Evolutionary conservation across 2,329 filamentous ascomycete genomes (phyloP), one percentile per base, ranked within the genome.

Genomic region (Xenosphaeropsis pyriputrescens): DNA sequence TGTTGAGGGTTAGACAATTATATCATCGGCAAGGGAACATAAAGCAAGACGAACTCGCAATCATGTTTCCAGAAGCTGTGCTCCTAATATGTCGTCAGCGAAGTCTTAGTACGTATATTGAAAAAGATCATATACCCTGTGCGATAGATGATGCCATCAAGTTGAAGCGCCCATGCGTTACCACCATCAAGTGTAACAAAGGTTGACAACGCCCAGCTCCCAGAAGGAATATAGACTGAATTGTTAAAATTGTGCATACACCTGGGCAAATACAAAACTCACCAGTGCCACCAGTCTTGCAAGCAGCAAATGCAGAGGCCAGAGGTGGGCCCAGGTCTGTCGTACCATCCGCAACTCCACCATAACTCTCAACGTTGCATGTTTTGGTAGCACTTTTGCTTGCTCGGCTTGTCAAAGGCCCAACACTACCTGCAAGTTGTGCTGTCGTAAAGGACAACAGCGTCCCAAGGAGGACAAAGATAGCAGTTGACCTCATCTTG

Each of bases 51-150:
- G 22, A 5, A 26, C 22, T 26, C 8, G 8, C 5, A 11, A 26
- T 26, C 22, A 26, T 26, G 12, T 26, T 26, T 26, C 22, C 22
- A 9, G 22, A 26, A 26, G 22, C 8, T 57, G 42, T 67, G 61
- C 43, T 65, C 56, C 38, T 71, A 59, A 42, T 63, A 58, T 43
- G 72, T 61, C 68, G 72, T 72, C 43, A 71, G 70, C 2, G 67
- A 67, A 6, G 51, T 61, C 5, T 49, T 61, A 5, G 58, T 63
- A 6, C 5, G 12, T 9, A 26, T 6, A 41, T 43, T 26, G 4
- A 26, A 12, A 3, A 11, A 6, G 6, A 7, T n/a, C 16, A 17
- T 38, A 26, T 26, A 26, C 16, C 67, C 64, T n/a, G 60, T 66
- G 1, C 68, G 61, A 47, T 65, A 65, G 41, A 73, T 67, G 18